phyloP scores from a whole-genome alignment of 345 rosid genomes.

The Salix suchowensis region DNA sequence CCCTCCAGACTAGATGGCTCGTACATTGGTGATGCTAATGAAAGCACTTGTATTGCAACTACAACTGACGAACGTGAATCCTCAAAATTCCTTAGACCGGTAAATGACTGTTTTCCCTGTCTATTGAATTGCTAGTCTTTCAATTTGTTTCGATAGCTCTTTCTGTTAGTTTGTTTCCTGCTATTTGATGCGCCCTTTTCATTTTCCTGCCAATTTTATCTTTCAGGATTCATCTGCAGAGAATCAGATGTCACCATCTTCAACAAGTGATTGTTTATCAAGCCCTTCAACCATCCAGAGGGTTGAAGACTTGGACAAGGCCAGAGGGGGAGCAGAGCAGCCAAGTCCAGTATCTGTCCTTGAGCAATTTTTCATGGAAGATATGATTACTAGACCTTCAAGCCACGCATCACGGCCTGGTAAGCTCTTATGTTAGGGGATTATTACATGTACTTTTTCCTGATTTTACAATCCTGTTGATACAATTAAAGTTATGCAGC shows the following conservation, averaged over 20 bases:
- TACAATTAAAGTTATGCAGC: constrained; percentile 23
- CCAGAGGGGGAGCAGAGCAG: constrained; percentile 37
- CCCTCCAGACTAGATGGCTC: constrained; percentile 17
- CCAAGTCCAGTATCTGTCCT: constrained; percentile 67
- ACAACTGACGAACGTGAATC: constrained; percentile 18
- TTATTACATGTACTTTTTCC: neutral
- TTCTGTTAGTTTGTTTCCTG: neutral
- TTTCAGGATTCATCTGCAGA: constrained; percentile 39
- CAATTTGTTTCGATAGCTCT: too few relatives aligned
- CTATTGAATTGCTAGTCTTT: neutral
- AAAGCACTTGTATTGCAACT: constrained; percentile 17
- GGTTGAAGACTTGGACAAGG: constrained; percentile 19
- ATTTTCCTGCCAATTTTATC: neutral
- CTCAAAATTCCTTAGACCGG: constrained; percentile 28
- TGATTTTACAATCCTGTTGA: constrained; percentile 1
- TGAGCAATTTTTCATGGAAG: constrained; percentile 39
- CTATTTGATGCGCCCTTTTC: neutral
- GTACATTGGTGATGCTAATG: constrained; percentile 9
- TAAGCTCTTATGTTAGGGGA: constrained; percentile 7
- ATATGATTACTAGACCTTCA: constrained; percentile 21
- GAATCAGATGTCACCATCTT: constrained; percentile 18
- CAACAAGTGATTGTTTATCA: constrained; percentile 17
- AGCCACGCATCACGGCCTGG: constrained; percentile 31
- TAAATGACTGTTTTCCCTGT: constrained; percentile 10
- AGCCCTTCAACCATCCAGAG: constrained; percentile 25